phyloP scores from a whole-genome alignment of 345 rosid species.

The Melastoma malabathricum region DNA sequence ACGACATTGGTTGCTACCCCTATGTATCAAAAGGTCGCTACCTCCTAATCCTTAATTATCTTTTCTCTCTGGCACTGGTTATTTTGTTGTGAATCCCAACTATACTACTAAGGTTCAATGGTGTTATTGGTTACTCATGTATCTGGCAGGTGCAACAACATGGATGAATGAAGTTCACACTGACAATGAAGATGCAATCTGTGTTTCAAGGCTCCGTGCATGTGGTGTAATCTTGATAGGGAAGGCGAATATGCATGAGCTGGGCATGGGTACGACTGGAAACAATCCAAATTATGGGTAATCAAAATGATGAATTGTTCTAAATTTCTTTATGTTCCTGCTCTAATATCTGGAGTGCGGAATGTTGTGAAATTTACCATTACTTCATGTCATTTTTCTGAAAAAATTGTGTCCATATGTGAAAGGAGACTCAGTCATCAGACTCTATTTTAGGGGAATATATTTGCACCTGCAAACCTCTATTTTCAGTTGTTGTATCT shows the following conservation, averaged over 20 bases:
- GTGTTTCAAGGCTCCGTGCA: slow-evolving; percentile 54
- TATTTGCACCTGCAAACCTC: no score
- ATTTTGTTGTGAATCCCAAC: no score
- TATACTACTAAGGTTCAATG: no score
- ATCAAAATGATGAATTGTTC: no score
- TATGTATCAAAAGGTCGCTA: slow-evolving; percentile 51
- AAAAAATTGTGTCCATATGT: no score
- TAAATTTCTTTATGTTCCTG: no score
- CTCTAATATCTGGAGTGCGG: no score
- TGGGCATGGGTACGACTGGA: slow-evolving; percentile 95
- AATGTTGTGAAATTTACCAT: no score
- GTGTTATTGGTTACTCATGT: neutral
- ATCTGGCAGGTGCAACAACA: slow-evolving; percentile 55
- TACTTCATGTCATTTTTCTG: no score
- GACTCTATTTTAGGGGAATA: no score
- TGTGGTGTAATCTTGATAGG: slow-evolving; percentile 80
- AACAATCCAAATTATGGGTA: slow-evolving; percentile 88
- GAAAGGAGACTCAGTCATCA: no score
- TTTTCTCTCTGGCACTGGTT: neutral
- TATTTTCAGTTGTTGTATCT: slow-evolving; percentile 9
- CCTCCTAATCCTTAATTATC: neutral
- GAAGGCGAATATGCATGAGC: slow-evolving; percentile 88
- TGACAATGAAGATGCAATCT: slow-evolving; percentile 49
- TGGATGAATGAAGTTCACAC: slow-evolving; percentile 75
- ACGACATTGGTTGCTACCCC: slow-evolving; percentile 78